Conservation (phyloP, 2,329 filamentous ascomycete species). For the Ophiostoma montium region DNA sequence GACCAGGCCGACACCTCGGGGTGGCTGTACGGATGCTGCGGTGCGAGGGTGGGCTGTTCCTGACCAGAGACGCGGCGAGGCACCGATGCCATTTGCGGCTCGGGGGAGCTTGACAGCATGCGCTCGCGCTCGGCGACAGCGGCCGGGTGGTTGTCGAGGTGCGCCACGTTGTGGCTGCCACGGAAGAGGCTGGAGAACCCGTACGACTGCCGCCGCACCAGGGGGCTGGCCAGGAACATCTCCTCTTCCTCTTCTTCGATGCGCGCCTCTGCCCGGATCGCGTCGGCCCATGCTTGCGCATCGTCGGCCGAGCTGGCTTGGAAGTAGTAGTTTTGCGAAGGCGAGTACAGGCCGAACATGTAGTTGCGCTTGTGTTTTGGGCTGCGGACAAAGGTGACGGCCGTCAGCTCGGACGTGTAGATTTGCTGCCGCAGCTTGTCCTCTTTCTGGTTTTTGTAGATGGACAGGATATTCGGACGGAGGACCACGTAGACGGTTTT, state of each 20-base stretch:
- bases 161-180: background rate
- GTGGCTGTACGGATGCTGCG: slow-evolving; percentile 22
- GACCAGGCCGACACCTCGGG: slow-evolving; percentile 48
- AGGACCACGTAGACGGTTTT: slow-evolving; percentile 81
- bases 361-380: slow-evolving; percentile 76
- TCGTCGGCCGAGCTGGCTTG: slow-evolving; percentile 61
- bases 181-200: slow-evolving; percentile 10
- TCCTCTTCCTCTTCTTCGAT: slow-evolving; percentile 85
- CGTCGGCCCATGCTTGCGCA: slow-evolving; percentile 71
- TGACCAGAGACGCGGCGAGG: background rate
- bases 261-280: slow-evolving; percentile 65
- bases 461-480: slow-evolving; percentile 74
- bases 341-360: slow-evolving; percentile 85
- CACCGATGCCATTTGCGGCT: slow-evolving; percentile 28
- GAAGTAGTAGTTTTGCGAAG: slow-evolving; percentile 81
- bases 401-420: slow-evolving; percentile 76
- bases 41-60: background rate
- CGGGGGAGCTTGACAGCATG: slow-evolving; percentile 45
- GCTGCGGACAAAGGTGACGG: slow-evolving; percentile 77
- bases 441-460: slow-evolving; percentile 88
- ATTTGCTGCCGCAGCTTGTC: slow-evolving; percentile 81
- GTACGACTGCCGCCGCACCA: slow-evolving; percentile 34
- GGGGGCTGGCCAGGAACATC: slow-evolving; percentile 57
- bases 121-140: slow-evolving; percentile 21
- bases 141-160: slow-evolving; percentile 9